phyloP scores from a whole-genome alignment of 2,329 filamentous ascomycete species.

The Massarina eburnea region DNA sequence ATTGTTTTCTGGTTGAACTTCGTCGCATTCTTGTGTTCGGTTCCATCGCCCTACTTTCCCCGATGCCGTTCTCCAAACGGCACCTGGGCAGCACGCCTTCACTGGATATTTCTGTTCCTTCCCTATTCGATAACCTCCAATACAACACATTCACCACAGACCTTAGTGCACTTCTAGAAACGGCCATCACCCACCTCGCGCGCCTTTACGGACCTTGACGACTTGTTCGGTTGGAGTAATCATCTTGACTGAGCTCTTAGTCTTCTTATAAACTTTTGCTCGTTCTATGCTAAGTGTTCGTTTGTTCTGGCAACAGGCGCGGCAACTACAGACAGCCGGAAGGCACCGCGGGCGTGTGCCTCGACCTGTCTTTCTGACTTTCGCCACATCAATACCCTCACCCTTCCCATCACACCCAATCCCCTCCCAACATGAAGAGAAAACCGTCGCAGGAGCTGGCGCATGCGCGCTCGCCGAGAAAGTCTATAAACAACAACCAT shows the following conservation, averaged over 20 bases:
- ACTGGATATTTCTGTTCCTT: neutral
- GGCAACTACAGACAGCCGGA: neutral
- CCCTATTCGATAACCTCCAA: neutral
- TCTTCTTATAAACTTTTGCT: neutral
- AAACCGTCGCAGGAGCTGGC: conserved; percentile 16
- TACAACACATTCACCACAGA: neutral
- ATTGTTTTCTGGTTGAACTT: neutral
- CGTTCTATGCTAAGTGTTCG: conserved; percentile 1
- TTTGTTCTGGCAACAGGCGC: neutral
- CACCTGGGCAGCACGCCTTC: too few species aligned
- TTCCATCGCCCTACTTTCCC: neutral
- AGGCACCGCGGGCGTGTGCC: neutral
- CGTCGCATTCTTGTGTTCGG: neutral
- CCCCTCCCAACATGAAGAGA: conserved; percentile 18
- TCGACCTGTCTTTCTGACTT: neutral
- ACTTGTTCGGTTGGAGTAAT: neutral
- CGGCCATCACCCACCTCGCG: neutral
- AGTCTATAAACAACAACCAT: neutral
- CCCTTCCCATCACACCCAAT: neutral
- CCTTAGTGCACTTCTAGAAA: neutral
- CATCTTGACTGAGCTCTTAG: neutral
- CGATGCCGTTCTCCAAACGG: neutral
- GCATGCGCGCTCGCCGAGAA: conserved; percentile 1
- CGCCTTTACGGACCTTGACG: neutral
- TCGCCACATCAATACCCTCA: neutral